Base-by-base conservation (phyloP, 345 rosid species). In the Camelina neglecta region DNA sequence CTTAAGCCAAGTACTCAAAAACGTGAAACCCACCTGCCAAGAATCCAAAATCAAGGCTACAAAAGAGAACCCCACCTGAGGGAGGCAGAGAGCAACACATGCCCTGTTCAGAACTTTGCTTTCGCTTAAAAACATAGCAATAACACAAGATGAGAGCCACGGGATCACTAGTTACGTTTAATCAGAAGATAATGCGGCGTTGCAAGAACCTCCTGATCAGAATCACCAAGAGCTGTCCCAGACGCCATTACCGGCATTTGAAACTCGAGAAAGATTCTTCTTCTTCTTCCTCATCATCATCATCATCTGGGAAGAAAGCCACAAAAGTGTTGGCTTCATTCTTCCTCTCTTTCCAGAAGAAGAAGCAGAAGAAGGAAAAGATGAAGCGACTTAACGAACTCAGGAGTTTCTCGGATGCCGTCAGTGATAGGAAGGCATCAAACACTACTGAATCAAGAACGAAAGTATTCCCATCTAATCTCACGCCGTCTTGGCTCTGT, bases 321-420 rank as follows among this genome's bases (percentile, higher is more conserved):
- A 48, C 45, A 38, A 71, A 38, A 41, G 76, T 58, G 38, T 4
- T 77, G 16, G 53, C 81, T 39, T 49, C 76, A 3, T 77, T 77
- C 76, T 77, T 77, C 73, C 56, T 71, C 6, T 31, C 73, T 7
- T 77, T 77, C 67, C 76, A 71, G 20, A 77, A 77, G 63, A 65
- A 72, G 62, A 71, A 71, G 56, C 76, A 77, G 38, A 71, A 63
- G 48, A 71, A 71, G 39, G 76, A 77, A 67, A 77, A 77, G 68
- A 72, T 72, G 69, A 77, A 77, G 42, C 81, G 68, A 38, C 81
- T 71, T 59, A 77, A 65, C 62, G 73, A 77, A n/a, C 76, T 57
- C 67, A 58, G 56, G 62, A 71, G 81, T 58, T 77, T 65, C 62
- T 77, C 81, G 1, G 67, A 58, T 41, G 58, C 81, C 7, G 68